These are phyloP conservation scores for Rhodotorula toruloides DNA, from an alignment of 768 basidiomycete species.

Conservation along the genomic window DNA sequence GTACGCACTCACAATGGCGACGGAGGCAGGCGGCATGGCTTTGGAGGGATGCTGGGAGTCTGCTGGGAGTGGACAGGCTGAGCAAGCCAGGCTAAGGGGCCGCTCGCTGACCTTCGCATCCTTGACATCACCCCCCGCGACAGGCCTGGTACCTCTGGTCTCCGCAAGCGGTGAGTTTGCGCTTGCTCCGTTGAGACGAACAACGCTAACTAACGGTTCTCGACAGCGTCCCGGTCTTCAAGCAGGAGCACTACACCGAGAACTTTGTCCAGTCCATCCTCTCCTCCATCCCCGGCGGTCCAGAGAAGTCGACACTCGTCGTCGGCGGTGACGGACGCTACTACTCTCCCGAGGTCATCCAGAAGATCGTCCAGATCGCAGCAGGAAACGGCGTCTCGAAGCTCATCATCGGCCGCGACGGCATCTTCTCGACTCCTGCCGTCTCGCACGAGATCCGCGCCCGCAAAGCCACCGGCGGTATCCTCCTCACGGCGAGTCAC, in stretches of 20 bases:
- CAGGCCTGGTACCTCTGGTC: constrained; percentile 95
- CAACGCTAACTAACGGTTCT: not conserved
- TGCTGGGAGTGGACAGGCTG: not conserved
- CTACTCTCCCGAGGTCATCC: constrained; percentile 70
- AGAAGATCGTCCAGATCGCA: constrained; percentile 87
- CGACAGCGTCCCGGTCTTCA: constrained; percentile 89
- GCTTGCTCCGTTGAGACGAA: not conserved
- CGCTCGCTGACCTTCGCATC: not conserved
- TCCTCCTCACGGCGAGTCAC: constrained; percentile 92
- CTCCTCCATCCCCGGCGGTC: constrained; percentile 69
- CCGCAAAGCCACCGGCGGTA: constrained; percentile 93
- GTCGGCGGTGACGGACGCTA: constrained; percentile 96
- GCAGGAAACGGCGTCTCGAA: constrained; percentile 88
- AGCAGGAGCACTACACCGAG: constrained; percentile 98
- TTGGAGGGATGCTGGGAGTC: no score
- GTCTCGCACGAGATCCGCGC: constrained; percentile 93
- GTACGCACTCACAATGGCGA: no score
- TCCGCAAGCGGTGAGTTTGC: constrained; percentile 74
- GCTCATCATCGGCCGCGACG: constrained; percentile 85
- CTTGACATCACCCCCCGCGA: no score
- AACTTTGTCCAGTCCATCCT: constrained; percentile 96
- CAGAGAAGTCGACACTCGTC: constrained; percentile 62
- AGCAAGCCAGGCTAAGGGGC: not conserved
- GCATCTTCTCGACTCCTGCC: constrained; percentile 93
- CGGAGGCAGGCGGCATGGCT: no score